Base-by-base conservation (phyloP, 768 basidiomycete species). In the Phanerodontia chrysosporium region DNA sequence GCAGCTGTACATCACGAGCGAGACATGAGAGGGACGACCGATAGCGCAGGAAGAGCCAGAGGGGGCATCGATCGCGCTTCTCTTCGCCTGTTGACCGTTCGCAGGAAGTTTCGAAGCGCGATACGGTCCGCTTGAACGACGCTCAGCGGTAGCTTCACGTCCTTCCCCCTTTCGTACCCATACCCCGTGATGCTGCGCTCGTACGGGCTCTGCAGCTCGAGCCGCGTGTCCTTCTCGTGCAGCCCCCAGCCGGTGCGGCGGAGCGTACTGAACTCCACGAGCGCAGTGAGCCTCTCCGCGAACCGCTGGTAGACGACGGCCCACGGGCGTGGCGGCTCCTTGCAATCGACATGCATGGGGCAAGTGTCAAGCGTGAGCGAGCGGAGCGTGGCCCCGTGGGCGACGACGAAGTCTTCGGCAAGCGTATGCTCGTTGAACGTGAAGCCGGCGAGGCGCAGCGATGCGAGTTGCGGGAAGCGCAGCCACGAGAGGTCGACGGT, bases 291-390 rank as follows among this genome's bases (percentile, higher is more conserved):
- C 30, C 22, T 39, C 29, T 61, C 62, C 16, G 55, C 45, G 48
- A 65, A 59, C 18, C 64, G 62, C 24, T 58, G 55, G 39, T 57
- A 59, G 8, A 63, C 58, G 18, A 32, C 29, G n/a, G 54, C 53
- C 64, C 64, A 65, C 16, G 54, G 22, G 13, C 62, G 57, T 18
- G 25, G 42, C 7, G 64, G 59, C 6, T 36, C 32, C 18, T 8
- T 24, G 1, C 36, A 36, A 10, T 35, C 53, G 39, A 60, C 35
- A 32, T 57, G 45, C 59, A 65, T 65, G 3, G 64, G 57, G 52
- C 64, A 65, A 10, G 64, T 63, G 57, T 65, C 64, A 24, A 65
- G 60, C 7, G 51, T 45, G 52, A 65, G 59, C 18, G 49, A 24
- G 3, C 36, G 28, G 22, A 65, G 60, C 1, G 62, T 61, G n/a